These are phyloP conservation scores for Aspergillus floridensis DNA, from an alignment of 2,329 filamentous ascomycete species.

Conservation along the genomic window DNA sequence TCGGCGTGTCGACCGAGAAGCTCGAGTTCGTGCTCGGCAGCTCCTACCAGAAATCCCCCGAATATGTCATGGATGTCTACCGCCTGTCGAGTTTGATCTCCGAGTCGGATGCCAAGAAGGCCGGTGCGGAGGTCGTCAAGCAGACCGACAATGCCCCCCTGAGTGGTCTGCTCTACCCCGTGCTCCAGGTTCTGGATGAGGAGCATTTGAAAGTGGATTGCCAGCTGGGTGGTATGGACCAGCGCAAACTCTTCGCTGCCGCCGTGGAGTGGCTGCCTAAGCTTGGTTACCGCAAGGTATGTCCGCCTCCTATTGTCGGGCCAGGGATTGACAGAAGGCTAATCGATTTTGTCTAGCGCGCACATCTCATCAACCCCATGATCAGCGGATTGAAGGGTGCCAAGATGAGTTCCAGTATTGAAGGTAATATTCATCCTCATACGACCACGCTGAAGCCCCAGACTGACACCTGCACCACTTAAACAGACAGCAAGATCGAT, in stretches of 20 bases:
- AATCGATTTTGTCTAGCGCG: constrained; percentile 44
- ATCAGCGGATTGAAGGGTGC: constrained; percentile 77
- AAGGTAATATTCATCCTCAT: constrained; percentile 20
- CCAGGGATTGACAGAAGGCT: not conserved
- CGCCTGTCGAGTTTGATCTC: constrained; percentile 58
- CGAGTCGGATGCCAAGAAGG: constrained; percentile 81
- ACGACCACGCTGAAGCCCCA: not conserved
- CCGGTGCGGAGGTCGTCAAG: constrained; percentile 92
- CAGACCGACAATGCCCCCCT: constrained; percentile 75
- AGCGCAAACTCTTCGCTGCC: constrained; percentile 42
- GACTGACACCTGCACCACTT: not conserved
- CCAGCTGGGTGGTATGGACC: constrained; percentile 72
- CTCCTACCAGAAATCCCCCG: constrained; percentile 65
- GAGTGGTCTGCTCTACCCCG: constrained; percentile 73
- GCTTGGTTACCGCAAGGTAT: constrained; percentile 72
- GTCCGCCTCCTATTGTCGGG: not conserved
- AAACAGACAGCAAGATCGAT: constrained; percentile 65
- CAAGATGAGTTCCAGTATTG: constrained; percentile 80
- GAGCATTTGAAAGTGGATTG: constrained; percentile 82
- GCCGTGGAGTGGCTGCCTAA: constrained; percentile 82
- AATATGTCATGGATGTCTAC: constrained; percentile 88
- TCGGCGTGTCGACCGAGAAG: constrained; percentile 74
- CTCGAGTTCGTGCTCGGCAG: constrained; percentile 82
- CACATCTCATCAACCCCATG: constrained; percentile 82
- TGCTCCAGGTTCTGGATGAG: constrained; percentile 90